phyloP scores from a whole-genome alignment of 2,329 filamentous ascomycete genomes.

The Fusarium bulbicola region DNA sequence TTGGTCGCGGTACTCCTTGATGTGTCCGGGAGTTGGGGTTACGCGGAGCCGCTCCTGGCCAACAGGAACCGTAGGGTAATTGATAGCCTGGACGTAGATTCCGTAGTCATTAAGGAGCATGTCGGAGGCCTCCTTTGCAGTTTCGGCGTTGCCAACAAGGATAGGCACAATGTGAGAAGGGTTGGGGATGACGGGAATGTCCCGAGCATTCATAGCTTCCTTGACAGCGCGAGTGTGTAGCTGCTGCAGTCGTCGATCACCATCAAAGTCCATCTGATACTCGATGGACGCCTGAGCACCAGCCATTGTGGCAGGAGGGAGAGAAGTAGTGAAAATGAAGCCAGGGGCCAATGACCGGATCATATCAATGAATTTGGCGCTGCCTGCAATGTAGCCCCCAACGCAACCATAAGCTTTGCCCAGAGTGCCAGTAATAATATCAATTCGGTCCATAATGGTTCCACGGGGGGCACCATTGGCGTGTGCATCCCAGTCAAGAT shows the following conservation, averaged over 20 bases:
- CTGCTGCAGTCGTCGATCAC: conserved; percentile 92
- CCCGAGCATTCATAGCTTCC: conserved; percentile 76
- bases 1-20: conserved; percentile 83
- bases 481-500: conserved; percentile 93
- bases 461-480: conserved; percentile 76
- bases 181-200: conserved; percentile 98
- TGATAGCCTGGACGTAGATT: conserved; percentile 99
- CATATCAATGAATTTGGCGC: conserved; percentile 84
- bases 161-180: conserved; percentile 96
- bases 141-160: conserved; percentile 90
- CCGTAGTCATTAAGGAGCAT: conserved; percentile 88
- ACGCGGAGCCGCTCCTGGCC: conserved; percentile 97
- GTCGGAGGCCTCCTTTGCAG: conserved; percentile 92
- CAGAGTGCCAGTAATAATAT: conserved; percentile 97
- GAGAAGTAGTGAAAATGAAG: conserved; percentile 98
- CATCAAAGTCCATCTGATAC: conserved; percentile 86
- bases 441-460: conserved; percentile 93
- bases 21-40: conserved; percentile 94
- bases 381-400: conserved; percentile 96
- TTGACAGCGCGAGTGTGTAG: conserved; percentile 96
- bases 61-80: conserved; percentile 97
- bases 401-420: conserved; percentile 99
- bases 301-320: conserved; percentile 96
- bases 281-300: conserved; percentile 91
- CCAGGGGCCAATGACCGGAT: conserved; percentile 94